Conservation (phyloP, 1,284 basidiomycete species). For the Stereum hirsutum region DNA sequence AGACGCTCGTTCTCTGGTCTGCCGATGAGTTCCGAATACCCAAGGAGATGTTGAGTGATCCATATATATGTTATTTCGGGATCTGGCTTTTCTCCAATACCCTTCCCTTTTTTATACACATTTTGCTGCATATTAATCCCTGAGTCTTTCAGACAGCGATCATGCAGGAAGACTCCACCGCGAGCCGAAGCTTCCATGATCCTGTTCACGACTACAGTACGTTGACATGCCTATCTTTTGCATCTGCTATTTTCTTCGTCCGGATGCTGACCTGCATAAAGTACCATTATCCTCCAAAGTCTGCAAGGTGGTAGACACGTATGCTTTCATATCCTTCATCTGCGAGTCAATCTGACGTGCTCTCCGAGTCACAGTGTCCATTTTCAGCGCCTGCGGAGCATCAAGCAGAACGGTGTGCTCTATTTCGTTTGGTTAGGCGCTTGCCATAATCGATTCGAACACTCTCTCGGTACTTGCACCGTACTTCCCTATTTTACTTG, state of each 20-base stretch:
- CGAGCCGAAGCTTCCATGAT: too few species aligned
- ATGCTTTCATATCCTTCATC: background rate
- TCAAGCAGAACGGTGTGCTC: conserved; percentile 72
- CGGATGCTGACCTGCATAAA: background rate
- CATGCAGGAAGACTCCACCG: too few species aligned
- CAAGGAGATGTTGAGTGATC: too few species aligned
- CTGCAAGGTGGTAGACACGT: conserved; percentile 12
- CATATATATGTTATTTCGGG: too few species aligned
- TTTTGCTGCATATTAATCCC: too few species aligned
- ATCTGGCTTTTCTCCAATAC: too few species aligned
- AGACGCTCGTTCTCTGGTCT: too few species aligned
- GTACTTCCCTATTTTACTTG: background rate
- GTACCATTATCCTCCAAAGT: conserved; percentile 8
- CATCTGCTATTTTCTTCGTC: too few species aligned
- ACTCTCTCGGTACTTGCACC: conserved; percentile 50
- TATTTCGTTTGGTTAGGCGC: conserved; percentile 71
- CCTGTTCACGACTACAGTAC: conserved; percentile 7
- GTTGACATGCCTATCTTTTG: background rate
- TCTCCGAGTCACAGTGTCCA: conserved; percentile 37
- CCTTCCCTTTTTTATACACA: too few species aligned
- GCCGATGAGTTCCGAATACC: too few species aligned
- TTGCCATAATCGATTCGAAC: conserved; percentile 73
- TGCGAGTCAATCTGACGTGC: background rate
- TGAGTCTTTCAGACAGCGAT: too few species aligned
- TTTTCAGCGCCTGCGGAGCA: conserved; percentile 62